Conservation (phyloP, 441 rosid genomes). For the Erodium moschatum region DNA sequence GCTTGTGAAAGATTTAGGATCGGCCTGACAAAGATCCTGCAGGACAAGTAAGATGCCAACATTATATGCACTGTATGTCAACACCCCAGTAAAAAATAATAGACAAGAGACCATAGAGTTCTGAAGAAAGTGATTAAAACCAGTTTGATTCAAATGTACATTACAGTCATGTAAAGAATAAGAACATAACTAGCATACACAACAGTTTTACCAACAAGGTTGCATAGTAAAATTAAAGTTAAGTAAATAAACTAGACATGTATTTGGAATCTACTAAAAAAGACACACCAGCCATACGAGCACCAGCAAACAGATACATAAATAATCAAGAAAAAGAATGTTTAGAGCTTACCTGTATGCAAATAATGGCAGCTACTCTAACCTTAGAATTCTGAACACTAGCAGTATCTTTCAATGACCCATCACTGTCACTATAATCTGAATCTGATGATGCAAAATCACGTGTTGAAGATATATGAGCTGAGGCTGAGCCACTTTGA, state of each 20-base stretch:
- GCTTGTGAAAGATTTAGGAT: constrained; percentile 70
- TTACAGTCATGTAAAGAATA: too few species aligned
- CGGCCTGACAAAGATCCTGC: constrained; percentile 86
- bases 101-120: too few species aligned
- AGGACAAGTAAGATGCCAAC: not conserved
- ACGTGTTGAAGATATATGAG: constrained; percentile 35
- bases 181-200: too few species aligned
- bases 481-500: constrained; percentile 32
- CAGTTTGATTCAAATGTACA: too few species aligned
- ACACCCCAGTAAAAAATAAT: constrained; percentile 13
- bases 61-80: constrained; percentile 2
- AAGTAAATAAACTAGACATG: too few species aligned
- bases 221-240: too few species aligned
- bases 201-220: too few species aligned
- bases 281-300: too few species aligned
- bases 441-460: constrained; percentile 71
- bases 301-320: not conserved
- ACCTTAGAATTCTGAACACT: constrained; percentile 55
- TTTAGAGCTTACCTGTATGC: constrained; percentile 56
- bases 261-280: too few species aligned
- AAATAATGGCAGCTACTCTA: constrained; percentile 65
- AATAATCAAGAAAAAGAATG: constrained; percentile 2
- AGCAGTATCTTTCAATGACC: constrained; percentile 40
- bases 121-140: too few species aligned
- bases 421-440: constrained; percentile 81